phyloP scores from a whole-genome alignment of 257 asterid genomes.

The Eustoma russellianum region DNA sequence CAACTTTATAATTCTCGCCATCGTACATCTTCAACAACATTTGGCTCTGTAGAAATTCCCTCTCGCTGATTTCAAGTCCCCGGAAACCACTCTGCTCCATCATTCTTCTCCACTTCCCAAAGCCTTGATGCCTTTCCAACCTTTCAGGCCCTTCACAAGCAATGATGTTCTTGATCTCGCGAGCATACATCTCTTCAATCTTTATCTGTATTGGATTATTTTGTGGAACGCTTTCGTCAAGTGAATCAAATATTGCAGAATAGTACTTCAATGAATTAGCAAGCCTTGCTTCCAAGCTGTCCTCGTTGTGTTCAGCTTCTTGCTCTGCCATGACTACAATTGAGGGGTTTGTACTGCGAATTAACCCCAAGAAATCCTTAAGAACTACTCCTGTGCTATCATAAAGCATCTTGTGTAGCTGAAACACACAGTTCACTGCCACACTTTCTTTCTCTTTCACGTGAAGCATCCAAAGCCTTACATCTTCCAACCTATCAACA shows the following conservation, averaged over 20 bases:
- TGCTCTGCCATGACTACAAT: slow-evolving; percentile 71
- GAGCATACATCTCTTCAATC: slow-evolving; percentile 74
- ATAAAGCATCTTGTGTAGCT: slow-evolving; percentile 71
- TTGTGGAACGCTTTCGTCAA: slow-evolving; percentile 44
- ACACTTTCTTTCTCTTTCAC: slow-evolving; percentile 79
- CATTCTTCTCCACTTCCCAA: slow-evolving; percentile 47
- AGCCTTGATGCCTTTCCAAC: slow-evolving; percentile 60
- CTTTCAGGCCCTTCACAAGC: slow-evolving; percentile 80
- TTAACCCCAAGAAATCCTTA: slow-evolving; percentile 55
- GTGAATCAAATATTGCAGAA: slow-evolving; percentile 66
- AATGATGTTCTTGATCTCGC: slow-evolving; percentile 59
- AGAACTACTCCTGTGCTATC: slow-evolving; percentile 47
- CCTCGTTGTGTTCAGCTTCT: slow-evolving; percentile 62
- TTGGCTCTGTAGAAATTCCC: slow-evolving; percentile 62
- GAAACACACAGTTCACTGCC: slow-evolving; percentile 69
- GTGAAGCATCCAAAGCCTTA: slow-evolving; percentile 98
- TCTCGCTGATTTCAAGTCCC: slow-evolving; percentile 34
- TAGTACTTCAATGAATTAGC: slow-evolving; percentile 53
- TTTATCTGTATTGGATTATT: slow-evolving; percentile 50
- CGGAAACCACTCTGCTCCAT: slow-evolving; percentile 70
- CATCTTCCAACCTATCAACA: slow-evolving; percentile 84
- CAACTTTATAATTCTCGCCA: slow-evolving; percentile 32
- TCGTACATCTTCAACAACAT: slow-evolving; percentile 77
- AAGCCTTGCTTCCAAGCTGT: slow-evolving; percentile 43
- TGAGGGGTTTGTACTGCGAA: slow-evolving; percentile 70